Base-by-base conservation (phyloP, 768 basidiomycete genomes). In the Russula sp. region DNA sequence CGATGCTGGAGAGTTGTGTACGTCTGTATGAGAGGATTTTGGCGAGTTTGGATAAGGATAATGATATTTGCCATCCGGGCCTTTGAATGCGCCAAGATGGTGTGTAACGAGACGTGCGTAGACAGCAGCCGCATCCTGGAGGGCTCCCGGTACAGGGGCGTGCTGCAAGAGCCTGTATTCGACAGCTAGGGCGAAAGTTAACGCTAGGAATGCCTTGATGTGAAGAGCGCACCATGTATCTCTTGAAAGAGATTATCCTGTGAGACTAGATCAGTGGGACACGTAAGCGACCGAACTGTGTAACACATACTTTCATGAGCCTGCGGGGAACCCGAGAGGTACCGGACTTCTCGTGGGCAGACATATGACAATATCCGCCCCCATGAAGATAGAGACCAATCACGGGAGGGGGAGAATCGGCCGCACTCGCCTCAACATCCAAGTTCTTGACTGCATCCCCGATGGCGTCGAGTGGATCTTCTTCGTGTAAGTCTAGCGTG, bases 291-390 rank as follows among this genome's bases (percentile, higher is more conserved):
- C 26, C 13, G 16, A 44, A 3, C 13, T 16, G 30, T 38, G 51
- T 24, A 26, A 24, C 11, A 50, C 70, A 2, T 56, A 79, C 82
- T 72, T 79, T 75, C 49, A 81, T 76, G 7, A 83, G 66, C 22
- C 79, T 74, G 30, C 80, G 73, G 13, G 82, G 82, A 54, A 84
- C 79, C 57, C 78, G 74, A 2, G 81, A 83, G 5, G 82, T 81
- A 24, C 77, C 68, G 40, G 79, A 74, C 9, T 70, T 73, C 69
- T 84, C 83, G 59, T 83, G 81, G 0, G 81, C 83, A 26, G 82
- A 83, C 80, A 83, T 82, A 65, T 84, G 83, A 66, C 80, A 82
- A 62, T 82, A 84, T 16, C 81, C 83, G 22, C 83, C 82, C 24
- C 83, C 82, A 57, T 84, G 83, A 71, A 83, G 75, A 72, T 80